phyloP scores from a whole-genome alignment of 306 rosid genomes.

The Echinosophora koreensis region DNA sequence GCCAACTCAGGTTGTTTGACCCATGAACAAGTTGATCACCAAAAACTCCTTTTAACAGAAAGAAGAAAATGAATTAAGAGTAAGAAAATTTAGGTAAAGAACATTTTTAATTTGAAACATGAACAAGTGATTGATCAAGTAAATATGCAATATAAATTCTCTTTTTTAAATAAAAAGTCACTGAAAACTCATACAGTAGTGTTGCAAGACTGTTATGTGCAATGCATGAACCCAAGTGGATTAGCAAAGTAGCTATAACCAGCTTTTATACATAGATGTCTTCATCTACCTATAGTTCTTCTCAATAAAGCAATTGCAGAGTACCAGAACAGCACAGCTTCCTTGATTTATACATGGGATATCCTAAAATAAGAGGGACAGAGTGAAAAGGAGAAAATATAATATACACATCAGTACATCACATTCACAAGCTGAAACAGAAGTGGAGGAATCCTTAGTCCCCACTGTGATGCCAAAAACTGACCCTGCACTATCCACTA shows the following conservation, averaged over 20 bases:
- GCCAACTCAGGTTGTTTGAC: background rate
- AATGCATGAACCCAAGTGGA: background rate
- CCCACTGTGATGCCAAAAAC: constrained; percentile 51
- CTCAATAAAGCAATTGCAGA: background rate
- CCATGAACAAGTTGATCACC: background rate
- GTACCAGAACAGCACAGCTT: constrained; percentile 1
- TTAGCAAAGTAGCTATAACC: background rate
- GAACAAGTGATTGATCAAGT: background rate
- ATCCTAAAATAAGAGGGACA: background rate
- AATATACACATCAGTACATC: background rate
- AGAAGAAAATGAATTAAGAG: background rate
- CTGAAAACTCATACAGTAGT: no score
- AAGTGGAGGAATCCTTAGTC: constrained; percentile 36
- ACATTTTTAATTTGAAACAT: background rate
- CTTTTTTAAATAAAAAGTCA: no score
- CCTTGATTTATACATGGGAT: background rate
- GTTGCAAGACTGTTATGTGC: no score
- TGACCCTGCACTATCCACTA: constrained; percentile 44
- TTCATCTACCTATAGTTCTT: background rate
- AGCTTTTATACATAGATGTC: background rate
- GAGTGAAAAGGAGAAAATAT: background rate
- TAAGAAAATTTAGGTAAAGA: background rate
- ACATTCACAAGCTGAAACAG: background rate
- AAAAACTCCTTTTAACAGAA: background rate
- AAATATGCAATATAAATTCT: background rate